Base-by-base conservation (phyloP, 495 filamentous ascomycete species). In the Penicillium ucsense region DNA sequence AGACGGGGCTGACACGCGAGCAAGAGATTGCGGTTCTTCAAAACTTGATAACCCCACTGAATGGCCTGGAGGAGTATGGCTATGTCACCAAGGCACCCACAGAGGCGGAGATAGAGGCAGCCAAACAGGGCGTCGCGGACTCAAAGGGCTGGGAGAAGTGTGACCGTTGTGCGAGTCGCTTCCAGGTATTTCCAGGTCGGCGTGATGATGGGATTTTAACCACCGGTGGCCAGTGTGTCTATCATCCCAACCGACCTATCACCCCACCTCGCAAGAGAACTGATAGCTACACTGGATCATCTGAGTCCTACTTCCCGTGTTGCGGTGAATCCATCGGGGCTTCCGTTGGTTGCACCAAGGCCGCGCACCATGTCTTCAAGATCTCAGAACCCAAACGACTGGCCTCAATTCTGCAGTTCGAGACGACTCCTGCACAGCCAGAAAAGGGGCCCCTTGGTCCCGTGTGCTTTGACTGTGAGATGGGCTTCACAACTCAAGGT, bases 391-490 rank as follows among this genome's bases (percentile, higher is more conserved):
- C 75, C 1, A 89, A 88, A 49, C 74, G 89, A 9, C 71, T 99
- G 36, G 87, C 88, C 2, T 68, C 82, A 0, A 65, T 90, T 6
- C 73, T 90, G 49, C 88, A 87, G 34, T 99, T 95, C 59, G 73
- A 78, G 44, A 60, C 77, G 49, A 97, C 94, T 3, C 88, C 90
- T 0, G 49, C 60, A 10, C 83, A 87, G 41, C 65, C 70, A 7
- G 55, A 68, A 4, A 64, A 55, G 43, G 60, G 43, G 31, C 50
- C 54, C 9, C 57, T 58, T 43, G 63, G 48, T 38, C 80, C 81
- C 3, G 78, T 97, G 9, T 83, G 80, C 55, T 84, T 99, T 53
- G 92, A 99, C 62, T 95, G 94, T 59, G 92, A 99, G 58, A 99
- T 99, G 92, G 86, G 86, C 6, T 99, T 92, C 60, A 97, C 92